A percentile compares a stretch with the other conserved stretches of the same genome.
phyloP scores from a whole-genome alignment of 176 grass and related monocot species.

The Eleusine indica region DNA sequence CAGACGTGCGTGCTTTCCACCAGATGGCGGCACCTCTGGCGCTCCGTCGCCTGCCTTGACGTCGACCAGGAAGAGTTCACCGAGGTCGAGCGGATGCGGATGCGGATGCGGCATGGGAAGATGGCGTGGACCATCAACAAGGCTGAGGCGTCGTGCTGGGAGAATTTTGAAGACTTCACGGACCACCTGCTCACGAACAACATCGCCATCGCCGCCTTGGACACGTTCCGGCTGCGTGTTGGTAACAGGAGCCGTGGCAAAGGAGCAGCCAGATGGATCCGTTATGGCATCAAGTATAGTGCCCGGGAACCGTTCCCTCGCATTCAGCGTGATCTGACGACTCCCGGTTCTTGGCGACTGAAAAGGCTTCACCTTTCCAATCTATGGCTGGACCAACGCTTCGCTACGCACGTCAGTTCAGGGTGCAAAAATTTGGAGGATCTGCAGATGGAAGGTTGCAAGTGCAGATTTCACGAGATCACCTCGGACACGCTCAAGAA shows the following conservation, averaged over 20 bases:
- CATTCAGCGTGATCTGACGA: too few relatives aligned
- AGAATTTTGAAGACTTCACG: constrained; percentile 14
- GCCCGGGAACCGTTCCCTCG: neutral
- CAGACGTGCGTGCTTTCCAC: neutral
- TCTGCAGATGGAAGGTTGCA: neutral
- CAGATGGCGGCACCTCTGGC: constrained; percentile 15
- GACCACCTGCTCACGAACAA: neutral
- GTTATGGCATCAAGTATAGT: neutral
- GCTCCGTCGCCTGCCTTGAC: neutral
- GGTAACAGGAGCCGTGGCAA: too few relatives aligned
- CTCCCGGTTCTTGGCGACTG: neutral
- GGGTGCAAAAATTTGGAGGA: neutral
- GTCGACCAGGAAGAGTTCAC: neutral
- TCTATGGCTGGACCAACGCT: neutral
- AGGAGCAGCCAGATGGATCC: neutral
- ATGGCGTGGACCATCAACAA: too few relatives aligned
- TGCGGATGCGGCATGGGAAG: too few relatives aligned
- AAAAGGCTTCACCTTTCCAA: neutral
- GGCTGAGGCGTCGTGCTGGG: too few relatives aligned
- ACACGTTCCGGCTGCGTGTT: neutral
- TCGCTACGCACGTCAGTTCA: neutral
- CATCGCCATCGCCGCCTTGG: neutral
- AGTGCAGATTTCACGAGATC: neutral
- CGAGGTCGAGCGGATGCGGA: too few relatives aligned
- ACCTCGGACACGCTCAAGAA: neutral